Conservation (phyloP, 768 basidiomycete species). For the Rubroboletus satanas region DNA sequence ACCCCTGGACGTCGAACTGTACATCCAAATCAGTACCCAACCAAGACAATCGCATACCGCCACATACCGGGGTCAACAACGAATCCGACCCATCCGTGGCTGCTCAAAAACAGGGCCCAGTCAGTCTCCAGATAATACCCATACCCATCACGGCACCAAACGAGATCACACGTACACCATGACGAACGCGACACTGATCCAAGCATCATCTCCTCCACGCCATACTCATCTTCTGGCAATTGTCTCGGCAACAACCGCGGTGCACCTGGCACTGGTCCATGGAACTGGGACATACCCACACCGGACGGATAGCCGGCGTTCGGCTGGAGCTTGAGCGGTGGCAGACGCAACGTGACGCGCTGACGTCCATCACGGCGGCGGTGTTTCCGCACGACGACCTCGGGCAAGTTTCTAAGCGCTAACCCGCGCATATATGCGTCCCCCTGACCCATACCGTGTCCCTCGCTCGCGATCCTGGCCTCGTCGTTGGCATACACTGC, state of each 20-base stretch:
- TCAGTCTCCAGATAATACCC: neutral
- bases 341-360: slow-evolving; percentile 7
- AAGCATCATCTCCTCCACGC: slow-evolving; percentile 17
- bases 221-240: slow-evolving; percentile 24
- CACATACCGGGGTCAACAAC: slow-evolving; percentile 20
- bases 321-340: slow-evolving; percentile 8
- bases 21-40: neutral
- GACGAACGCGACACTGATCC: neutral
- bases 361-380: neutral
- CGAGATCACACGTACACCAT: slow-evolving; percentile 12
- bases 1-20: slow-evolving; percentile 4
- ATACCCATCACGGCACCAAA: neutral
- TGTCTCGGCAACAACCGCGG: slow-evolving; percentile 23
- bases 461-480: too few species aligned
- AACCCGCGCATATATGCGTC: slow-evolving; percentile 13
- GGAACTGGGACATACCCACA: neutral
- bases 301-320: neutral
- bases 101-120: neutral
- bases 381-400: neutral
- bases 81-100: slow-evolving; percentile 7
- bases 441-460: neutral
- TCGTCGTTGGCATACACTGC: neutral
- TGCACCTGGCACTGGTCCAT: slow-evolving; percentile 17
- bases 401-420: slow-evolving; percentile 4
- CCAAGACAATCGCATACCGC: neutral